Percentiles rank a stretch among this genome's conserved stretches.
phyloP scores from a whole-genome alignment of 2,329 filamentous ascomycete species.

The Penicillium olsonii region DNA sequence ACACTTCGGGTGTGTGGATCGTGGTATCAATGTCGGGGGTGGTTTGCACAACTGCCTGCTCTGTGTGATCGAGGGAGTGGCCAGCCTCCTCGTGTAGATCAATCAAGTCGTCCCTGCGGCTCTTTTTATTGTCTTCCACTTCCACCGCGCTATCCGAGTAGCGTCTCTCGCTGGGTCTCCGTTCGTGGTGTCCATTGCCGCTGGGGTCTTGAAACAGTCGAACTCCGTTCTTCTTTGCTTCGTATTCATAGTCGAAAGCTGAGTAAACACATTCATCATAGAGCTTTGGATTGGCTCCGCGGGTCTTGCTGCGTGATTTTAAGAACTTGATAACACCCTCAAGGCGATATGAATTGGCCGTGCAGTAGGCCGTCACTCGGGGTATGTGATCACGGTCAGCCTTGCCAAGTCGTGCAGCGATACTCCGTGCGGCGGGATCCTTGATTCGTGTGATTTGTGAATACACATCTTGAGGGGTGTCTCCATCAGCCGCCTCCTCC shows the following conservation, averaged over 20 bases:
- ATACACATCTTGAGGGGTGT: constrained; percentile 93
- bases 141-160: constrained; percentile 70
- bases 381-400: constrained; percentile 85
- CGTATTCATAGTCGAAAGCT: constrained; percentile 76
- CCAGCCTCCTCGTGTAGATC: constrained; percentile 55
- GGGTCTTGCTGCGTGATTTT: constrained; percentile 76
- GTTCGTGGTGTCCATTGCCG: constrained; percentile 35
- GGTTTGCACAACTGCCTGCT: constrained; percentile 29
- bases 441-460: constrained; percentile 98
- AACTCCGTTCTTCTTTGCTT: constrained; percentile 40
- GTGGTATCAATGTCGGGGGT: constrained; percentile 77
- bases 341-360: constrained; percentile 86
- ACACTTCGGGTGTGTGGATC: constrained; percentile 90
- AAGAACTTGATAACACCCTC: constrained; percentile 87
- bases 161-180: constrained; percentile 60
- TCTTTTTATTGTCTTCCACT: constrained; percentile 60
- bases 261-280: constrained; percentile 99
- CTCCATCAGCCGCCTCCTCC: constrained; percentile 77
- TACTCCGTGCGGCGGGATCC: constrained; percentile 86
- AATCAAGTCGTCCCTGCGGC: constrained; percentile 63
- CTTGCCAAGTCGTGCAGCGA: constrained; percentile 90
- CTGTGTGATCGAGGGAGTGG: constrained; percentile 26
- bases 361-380: constrained; percentile 94
- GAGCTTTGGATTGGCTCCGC: constrained; percentile 81
- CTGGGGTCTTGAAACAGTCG: constrained; percentile 27